Evolutionary conservation across 2,329 filamentous ascomycete species (phyloP), one percentile per base, ranked within the genome.

Genomic region (Bipolaris zeicola): DNA sequence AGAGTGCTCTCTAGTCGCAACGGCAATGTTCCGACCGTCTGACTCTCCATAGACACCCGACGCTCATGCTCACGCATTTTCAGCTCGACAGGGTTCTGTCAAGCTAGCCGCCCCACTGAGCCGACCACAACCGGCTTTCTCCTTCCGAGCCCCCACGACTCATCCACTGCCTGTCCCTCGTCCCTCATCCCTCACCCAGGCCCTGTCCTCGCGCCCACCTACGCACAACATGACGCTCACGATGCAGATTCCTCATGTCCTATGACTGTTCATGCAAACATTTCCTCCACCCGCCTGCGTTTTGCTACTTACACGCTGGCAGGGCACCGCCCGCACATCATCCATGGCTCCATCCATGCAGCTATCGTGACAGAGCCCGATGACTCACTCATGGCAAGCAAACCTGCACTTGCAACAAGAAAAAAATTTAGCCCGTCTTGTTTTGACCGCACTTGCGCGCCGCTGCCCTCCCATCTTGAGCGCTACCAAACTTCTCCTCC

Each of bases 331-430:
- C 55, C 49, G 58, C 22, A 24, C 22, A 24, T 24, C 22, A 24
- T 24, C 6, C 13, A n/a, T n/a, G 26, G 11, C 39, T n/a, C 39
- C 22, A 11, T 42, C 13, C 52, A 53, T 65, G 62, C 54, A 53
- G 50, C 50, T 61, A 66, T 65, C 66, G 72, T 26, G 39, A 73
- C 69, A 20, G 26, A 18, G 14, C 42, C 42, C 52, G 60, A 62
- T 74, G 72, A 75, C 63, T 75, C 72, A 75, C 61, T 58, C 58
- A 60, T 47, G 51, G 53, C 54, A 58, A 65, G 48, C 58, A 62
- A 41, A 53, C 41, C 46, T 47, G 37, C 48, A 44, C 48, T 36
- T 37, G 41, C 44, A 22, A 22, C 42, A 31, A 31, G 24, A 41
- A 43, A 51, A 60, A 60, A 33, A 37, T 36, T 34, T 46, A 33